Base-by-base conservation (phyloP, 768 basidiomycete species). In the Clavulina sp. region DNA sequence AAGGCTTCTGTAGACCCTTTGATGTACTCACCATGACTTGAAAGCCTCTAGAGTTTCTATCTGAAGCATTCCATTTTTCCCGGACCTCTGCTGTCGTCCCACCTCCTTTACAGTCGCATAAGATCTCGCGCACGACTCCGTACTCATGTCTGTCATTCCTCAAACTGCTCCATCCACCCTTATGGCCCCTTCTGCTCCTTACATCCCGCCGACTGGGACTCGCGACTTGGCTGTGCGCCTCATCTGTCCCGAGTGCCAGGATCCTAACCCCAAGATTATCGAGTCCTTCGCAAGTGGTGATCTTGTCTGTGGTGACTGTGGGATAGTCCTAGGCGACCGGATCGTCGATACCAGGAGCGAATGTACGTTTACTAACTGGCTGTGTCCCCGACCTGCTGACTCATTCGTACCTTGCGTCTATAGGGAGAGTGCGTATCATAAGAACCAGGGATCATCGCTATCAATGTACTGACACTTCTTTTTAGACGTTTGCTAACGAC, bases 241-340 rank as follows among this genome's bases (percentile, higher is more conserved):
- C 60, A 84, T 92, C 59, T 97, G 93, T 63, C 92, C 91, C 21
- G 92, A 97, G 60, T 96, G 93, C 70, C 74, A 83, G 67, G 84
- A 87, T 62, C 85, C 87, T 52, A 84, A 85, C 61, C 89, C 91
- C 13, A 80, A 91, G 58, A 92, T 99, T 62, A 76, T 91, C 61
- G 95, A 99, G 71, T 89, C 97, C 70, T 97, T 93, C 68, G 85
- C 87, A 61, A 84, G 85, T 58, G 95, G 95, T 61, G 95, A 99
- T 69, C 78, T 97, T 63, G 95, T 97, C 59, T 89, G 92, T 70
- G 83, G 83, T 62, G 75, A 75, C 56, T 93, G 89, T 72, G 89
- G 92, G 53, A 73, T 96, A 59, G 91, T 99, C 59, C 70, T 97
- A 57, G 93, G 93, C 60, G 95, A 97, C 65, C 76, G 89, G 58